phyloP scores from a whole-genome alignment of 2,329 filamentous ascomycete species.

The Trichoderma brevicompactum region DNA sequence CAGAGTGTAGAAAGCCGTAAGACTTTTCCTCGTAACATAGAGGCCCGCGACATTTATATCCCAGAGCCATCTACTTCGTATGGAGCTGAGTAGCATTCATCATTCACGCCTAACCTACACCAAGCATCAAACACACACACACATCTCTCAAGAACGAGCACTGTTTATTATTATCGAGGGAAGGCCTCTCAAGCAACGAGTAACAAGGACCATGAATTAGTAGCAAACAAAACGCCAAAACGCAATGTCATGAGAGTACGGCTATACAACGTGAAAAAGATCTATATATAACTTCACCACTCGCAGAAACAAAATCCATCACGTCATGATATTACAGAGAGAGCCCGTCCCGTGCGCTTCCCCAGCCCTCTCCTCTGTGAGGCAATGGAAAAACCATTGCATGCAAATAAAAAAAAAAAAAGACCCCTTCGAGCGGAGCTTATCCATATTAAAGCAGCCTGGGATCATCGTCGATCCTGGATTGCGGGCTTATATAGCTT shows the following conservation, averaged over 20 bases:
- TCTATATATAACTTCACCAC: constrained; percentile 28
- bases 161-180: background rate
- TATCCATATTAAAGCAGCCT: background rate
- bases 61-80: background rate
- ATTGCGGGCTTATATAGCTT: constrained; percentile 7
- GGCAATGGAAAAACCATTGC: background rate
- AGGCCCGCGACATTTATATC: background rate
- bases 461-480: background rate
- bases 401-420: background rate
- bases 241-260: constrained; percentile 26
- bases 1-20: background rate
- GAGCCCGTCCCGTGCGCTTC: background rate
- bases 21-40: background rate
- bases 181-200: background rate
- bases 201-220: constrained; percentile 32
- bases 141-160: background rate
- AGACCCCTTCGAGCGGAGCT: background rate
- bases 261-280: constrained; percentile 29
- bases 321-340: background rate
- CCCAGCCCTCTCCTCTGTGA: background rate
- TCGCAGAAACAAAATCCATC: constrained; percentile 12
- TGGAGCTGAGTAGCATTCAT: background rate
- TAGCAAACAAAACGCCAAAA: constrained; percentile 17
- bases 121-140: background rate
- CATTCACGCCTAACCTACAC: background rate